Evolutionary conservation across 495 filamentous ascomycete genomes (phyloP), one percentile per base, ranked within the genome.

Genomic region (Aspergillus bridgeri): DNA sequence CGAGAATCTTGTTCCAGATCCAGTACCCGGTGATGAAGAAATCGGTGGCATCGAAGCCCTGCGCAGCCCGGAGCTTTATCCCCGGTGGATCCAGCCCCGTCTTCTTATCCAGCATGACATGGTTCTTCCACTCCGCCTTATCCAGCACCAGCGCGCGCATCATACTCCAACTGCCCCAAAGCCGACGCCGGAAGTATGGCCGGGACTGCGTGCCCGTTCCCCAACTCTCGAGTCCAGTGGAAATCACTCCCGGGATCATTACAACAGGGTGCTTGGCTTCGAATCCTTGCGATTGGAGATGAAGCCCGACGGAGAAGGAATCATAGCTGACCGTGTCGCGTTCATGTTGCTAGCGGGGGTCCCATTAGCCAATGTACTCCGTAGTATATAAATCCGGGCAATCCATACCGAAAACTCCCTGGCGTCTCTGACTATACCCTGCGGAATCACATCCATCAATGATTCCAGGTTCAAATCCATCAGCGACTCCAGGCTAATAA

Each of bases 131-230:
- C 52, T 81, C 81, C 44, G 92, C 85, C 72, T 96, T 96, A 66
- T 98, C 94, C 62, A 92, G 75, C 9, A 98, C 89, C 68, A 98
- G 76, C 0, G 94, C 92, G 52, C 87, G 79, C 90, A 98, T 96
- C 94, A 98, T 98, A 60, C 79, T 93, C 94, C 94, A 98, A 63
- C 89, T 95, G 23, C 94, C 94, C 94, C 94, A 98, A 52, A 98
- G 73, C 58, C 94, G 76, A 69, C 92, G 93, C 52, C 94, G 82
- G 70, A 98, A 98, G 69, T 97, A 98, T 51, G 86, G 91, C 7
- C 89, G 81, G 18, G 91, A 96, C 38, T 73, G 72, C 60, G 87
- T 84, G 13, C 86, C 85, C 0, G 92, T 97, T 19, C 95, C 91
- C 94, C 94, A 98, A 60, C 89, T 94, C 74, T 98, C 94, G 6